These are phyloP conservation scores for Calonectria hongkongensis DNA, from an alignment of 2,329 filamentous ascomycete genomes.

Conservation along the genomic window DNA sequence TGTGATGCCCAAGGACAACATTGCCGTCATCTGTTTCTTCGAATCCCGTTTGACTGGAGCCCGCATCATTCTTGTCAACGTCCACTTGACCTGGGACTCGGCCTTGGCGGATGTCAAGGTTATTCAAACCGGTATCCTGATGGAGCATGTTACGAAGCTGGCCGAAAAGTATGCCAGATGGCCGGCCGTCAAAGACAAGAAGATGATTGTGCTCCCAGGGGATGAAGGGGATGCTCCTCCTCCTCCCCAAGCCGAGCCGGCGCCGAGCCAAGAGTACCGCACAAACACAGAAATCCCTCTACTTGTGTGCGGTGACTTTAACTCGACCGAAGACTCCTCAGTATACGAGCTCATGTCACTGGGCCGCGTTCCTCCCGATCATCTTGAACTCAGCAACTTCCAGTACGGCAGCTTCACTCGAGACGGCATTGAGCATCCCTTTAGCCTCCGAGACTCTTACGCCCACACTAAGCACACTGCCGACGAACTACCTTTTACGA, in stretches of 20 bases:
- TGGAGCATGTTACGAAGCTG: constrained; percentile 92
- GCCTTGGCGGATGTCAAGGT: constrained; percentile 94
- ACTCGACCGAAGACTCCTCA: constrained; percentile 89
- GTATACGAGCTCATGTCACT: constrained; percentile 93
- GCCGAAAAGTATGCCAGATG: constrained; percentile 89
- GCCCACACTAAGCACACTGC: constrained; percentile 86
- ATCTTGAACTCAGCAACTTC: constrained; percentile 85
- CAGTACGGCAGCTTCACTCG: constrained; percentile 96
- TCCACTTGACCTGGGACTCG: constrained; percentile 96
- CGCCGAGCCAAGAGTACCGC: constrained; percentile 89
- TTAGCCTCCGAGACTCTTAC: constrained; percentile 94
- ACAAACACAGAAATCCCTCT: constrained; percentile 92
- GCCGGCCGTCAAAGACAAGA: constrained; percentile 89
- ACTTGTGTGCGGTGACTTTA: constrained; percentile 96
- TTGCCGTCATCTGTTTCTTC: constrained; percentile 92
- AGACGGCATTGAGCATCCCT: constrained; percentile 94
- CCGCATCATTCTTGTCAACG: constrained; percentile 93
- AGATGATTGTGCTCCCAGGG: constrained; percentile 69
- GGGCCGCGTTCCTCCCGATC: constrained; percentile 85
- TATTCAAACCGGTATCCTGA: constrained; percentile 94
- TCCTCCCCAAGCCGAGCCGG: constrained; percentile 77
- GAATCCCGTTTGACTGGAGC: constrained; percentile 95
- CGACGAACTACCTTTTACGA: constrained; percentile 93
- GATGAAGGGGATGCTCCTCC: constrained; percentile 64
- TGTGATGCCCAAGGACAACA: constrained; percentile 98